Percentiles rank a stretch among this genome's conserved stretches.
These are phyloP conservation scores for Pythium aphanidermatum DNA, from an alignment of 352 stramenopile genomes.

Conservation along the genomic window DNA sequence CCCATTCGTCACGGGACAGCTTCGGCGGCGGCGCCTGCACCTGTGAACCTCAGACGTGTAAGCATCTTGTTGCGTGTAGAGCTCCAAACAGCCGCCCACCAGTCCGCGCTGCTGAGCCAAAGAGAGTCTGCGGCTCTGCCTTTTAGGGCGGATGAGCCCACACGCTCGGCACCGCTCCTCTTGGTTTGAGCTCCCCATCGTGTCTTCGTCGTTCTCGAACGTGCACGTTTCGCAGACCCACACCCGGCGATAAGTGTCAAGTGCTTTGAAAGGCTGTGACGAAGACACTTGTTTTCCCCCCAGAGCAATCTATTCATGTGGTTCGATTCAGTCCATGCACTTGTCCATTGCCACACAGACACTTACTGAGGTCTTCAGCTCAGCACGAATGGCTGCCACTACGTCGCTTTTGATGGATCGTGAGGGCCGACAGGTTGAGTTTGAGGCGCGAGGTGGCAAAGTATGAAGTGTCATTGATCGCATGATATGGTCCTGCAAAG, in stretches of 20 bases:
- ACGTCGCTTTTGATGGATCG: background rate
- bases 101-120: constrained; percentile 71
- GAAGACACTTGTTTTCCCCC: too few species aligned
- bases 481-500: constrained; percentile 43
- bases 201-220: constrained; percentile 56
- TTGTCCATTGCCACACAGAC: too few species aligned
- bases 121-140: constrained; percentile 31
- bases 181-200: constrained; percentile 5
- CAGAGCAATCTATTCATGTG: too few species aligned
- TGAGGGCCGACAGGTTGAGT: background rate
- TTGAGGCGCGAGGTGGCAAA: background rate
- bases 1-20: constrained; percentile 63
- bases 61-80: background rate
- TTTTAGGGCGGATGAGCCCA: constrained; percentile 20
- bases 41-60: constrained; percentile 13
- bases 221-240: constrained; percentile 81
- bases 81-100: constrained; percentile 20
- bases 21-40: constrained; percentile 48
- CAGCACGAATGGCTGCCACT: background rate
- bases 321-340: too few species aligned
- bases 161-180: constrained; percentile 47
- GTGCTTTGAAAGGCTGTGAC: too few species aligned
- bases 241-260: constrained; percentile 40
- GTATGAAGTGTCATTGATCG: constrained; percentile 10
- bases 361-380: constrained; percentile 2